Percentiles rank a stretch among this genome's conserved stretches.
Evolutionary conservation across 2,329 filamentous ascomycete species (phyloP).

Genomic region (Sporothrix brunneoviolacea): DNA sequence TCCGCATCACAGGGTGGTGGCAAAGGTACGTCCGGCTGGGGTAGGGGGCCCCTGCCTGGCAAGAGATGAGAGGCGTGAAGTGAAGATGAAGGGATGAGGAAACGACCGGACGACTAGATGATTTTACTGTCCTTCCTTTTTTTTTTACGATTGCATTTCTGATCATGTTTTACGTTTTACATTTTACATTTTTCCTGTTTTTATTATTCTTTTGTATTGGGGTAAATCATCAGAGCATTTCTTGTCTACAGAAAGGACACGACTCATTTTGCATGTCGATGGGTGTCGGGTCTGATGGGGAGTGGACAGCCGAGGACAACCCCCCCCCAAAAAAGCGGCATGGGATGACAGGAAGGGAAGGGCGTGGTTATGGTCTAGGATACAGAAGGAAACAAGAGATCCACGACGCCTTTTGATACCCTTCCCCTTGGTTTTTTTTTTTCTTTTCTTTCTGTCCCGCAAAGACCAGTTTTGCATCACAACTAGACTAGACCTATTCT

Average conservation of each 20-base stretch:
- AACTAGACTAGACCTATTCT: too few relatives aligned
- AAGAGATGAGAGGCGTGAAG: neutral
- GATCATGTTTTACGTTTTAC: neutral
- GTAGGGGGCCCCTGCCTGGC: constrained; percentile 5
- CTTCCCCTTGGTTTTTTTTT: neutral
- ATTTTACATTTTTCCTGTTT: neutral
- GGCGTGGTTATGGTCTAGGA: too few relatives aligned
- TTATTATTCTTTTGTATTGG: neutral
- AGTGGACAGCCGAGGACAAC: too few relatives aligned
- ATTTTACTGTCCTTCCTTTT: neutral
- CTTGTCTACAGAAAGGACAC: too few relatives aligned
- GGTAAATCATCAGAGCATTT: too few relatives aligned
- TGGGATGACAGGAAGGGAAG: too few relatives aligned
- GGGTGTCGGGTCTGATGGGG: too few relatives aligned
- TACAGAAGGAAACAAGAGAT: too few relatives aligned
- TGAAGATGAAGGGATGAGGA: neutral
- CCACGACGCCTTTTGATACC: neutral
- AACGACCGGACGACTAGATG: constrained; percentile 7
- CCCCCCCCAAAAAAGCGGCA: too few relatives aligned
- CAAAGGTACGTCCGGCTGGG: constrained; percentile 2
- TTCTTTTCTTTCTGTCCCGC: neutral
- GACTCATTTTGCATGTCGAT: too few relatives aligned
- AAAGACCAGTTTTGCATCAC: too few relatives aligned
- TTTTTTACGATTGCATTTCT: too few relatives aligned
- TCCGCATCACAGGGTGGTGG: neutral